Evolutionary conservation across 768 basidiomycete genomes (phyloP).

Genomic region (Naganishia randhawae): DNA sequence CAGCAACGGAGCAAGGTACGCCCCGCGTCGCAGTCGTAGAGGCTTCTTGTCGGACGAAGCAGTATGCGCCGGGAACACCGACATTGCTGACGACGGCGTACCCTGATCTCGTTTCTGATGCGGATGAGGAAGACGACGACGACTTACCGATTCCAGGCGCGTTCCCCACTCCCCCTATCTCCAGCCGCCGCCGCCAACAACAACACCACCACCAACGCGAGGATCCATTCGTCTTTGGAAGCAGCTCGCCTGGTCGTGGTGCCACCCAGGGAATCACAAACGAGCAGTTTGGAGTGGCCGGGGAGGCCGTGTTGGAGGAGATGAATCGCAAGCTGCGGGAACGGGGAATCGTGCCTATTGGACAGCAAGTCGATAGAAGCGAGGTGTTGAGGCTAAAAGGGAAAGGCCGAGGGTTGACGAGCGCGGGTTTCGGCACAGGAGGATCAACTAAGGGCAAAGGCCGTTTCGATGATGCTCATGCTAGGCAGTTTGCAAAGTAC

Average conservation of each 20-base stretch:
- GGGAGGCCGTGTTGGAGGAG: slow-evolving; percentile 38
- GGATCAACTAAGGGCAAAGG: slow-evolving; percentile 27
- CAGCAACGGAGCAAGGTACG: too few species aligned
- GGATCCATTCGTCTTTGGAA: slow-evolving; percentile 14
- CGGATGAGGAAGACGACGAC: not conserved
- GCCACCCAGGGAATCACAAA: slow-evolving; percentile 30
- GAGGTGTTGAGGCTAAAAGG: slow-evolving; percentile 36
- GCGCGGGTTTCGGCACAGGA: not conserved
- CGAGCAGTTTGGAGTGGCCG: slow-evolving; percentile 40
- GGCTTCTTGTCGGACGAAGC: not conserved
- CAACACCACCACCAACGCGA: not conserved
- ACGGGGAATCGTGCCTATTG: slow-evolving; percentile 26
- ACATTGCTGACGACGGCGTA: not conserved
- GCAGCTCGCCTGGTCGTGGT: not conserved
- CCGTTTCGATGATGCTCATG: slow-evolving; percentile 43
- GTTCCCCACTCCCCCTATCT: slow-evolving; percentile 1
- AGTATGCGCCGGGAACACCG: not conserved
- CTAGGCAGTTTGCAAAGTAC: slow-evolving; percentile 46
- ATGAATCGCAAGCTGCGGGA: slow-evolving; percentile 44
- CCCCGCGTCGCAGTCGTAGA: not conserved
- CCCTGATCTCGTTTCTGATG: not conserved
- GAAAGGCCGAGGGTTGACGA: slow-evolving; percentile 32
- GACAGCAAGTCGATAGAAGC: slow-evolving; percentile 35
- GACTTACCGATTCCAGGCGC: slow-evolving; percentile 6
- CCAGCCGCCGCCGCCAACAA: not conserved